Base-by-base conservation (phyloP, 192 early-diverging fungal species). In the Anaeromyces robustus region DNA sequence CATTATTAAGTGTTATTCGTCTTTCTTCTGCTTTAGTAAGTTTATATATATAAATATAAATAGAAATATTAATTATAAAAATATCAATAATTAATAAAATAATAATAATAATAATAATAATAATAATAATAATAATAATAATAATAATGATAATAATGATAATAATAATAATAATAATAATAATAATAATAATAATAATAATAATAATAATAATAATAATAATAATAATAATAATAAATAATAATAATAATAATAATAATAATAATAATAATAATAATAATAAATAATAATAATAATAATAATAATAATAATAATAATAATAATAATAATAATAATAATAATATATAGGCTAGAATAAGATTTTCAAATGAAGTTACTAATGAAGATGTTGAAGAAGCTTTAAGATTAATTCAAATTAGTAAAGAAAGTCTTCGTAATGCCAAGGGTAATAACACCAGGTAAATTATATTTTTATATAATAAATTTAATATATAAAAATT, bases 341-440 rank as follows among this genome's bases (percentile, higher is more conserved):
- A 30, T 83, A 29, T 34, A n/a, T 86, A 92, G 85, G 94, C 96
- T 0, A 92, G 96, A 79, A 82, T 97, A 31, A 89, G 94, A 19
- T 91, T 92, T 78, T 87, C 90, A 29, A 89, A 90, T 29, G 85
- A 85, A 30, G 94, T 96, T 17, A 84, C 86, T 17, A 83, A 88
- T 77, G 89, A 86, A 32, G 95, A 97, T 86, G 94, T 97, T 29
- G 93, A 95, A 77, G 96, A 97, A 84, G 94, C 94, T 12, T 85
- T 97, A 86, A 90, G 96, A 14, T 85, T 97, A 80, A 91, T 96
- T 86, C 93, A 97, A 80, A 94, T 98, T 12, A 94, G 94, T 78
- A 97, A 99, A 84, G 89, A 93, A 30, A 94, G 94, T 29, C 83
- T 96, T 41, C 39, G 39, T 16, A 41, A 41, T 41, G 39, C 39